A percentile compares a stretch with the other conserved stretches of the same genome.
Conservation (phyloP, 352 stramenopile species). For the Achlya hypogyna region DNA sequence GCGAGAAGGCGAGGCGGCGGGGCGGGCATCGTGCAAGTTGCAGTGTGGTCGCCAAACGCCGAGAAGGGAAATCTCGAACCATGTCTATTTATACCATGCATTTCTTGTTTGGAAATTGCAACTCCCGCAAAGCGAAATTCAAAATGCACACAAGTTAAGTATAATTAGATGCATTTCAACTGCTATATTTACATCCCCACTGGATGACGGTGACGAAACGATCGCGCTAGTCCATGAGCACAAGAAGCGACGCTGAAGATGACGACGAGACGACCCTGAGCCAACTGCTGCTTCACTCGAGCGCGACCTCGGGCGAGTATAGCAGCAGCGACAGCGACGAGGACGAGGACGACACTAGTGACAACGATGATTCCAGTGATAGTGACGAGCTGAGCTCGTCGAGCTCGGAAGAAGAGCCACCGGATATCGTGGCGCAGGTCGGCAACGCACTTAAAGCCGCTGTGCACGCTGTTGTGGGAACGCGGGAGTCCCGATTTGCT, state of each 20-base stretch:
- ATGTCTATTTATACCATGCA: too few relatives aligned
- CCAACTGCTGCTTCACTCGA: background rate
- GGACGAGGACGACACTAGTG: background rate
- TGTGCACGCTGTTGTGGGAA: background rate
- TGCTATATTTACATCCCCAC: too few relatives aligned
- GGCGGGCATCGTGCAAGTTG: background rate
- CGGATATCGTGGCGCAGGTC: constrained; percentile 7
- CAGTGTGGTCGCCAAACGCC: too few relatives aligned
- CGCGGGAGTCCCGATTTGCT: constrained; percentile 6
- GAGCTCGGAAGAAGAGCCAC: background rate
- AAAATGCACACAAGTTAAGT: too few relatives aligned
- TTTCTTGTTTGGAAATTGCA: too few relatives aligned
- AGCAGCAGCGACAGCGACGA: background rate
- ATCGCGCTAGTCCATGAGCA: background rate
- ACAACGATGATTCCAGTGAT: background rate
- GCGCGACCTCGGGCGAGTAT: background rate
- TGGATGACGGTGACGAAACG: too few relatives aligned
- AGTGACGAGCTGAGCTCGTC: background rate
- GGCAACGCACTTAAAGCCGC: background rate
- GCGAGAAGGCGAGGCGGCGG: background rate
- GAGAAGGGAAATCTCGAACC: too few relatives aligned
- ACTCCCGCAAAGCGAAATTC: too few relatives aligned
- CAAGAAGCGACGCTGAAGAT: background rate
- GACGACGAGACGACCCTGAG: background rate
- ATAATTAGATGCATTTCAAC: too few relatives aligned